These are phyloP conservation scores for Ceriops tagal DNA, from an alignment of 345 rosid species.

Conservation along the genomic window DNA sequence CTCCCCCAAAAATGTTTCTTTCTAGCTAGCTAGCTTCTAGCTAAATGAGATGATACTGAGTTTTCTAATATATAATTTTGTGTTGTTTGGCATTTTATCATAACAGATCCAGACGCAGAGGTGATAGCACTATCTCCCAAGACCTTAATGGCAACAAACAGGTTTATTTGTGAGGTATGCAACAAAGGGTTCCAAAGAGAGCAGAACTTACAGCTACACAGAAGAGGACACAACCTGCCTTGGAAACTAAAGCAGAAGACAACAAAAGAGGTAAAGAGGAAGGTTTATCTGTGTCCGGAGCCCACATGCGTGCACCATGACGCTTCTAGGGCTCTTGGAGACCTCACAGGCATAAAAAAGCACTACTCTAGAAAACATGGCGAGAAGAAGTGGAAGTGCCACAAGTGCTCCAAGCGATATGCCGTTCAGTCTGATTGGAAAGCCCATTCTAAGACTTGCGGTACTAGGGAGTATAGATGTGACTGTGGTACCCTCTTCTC, in stretches of 20 bases:
- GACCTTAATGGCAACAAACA: constrained; percentile 30
- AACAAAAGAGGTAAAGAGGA: constrained; percentile 25
- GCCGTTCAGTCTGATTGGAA: constrained; percentile 31
- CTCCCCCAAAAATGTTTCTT: neutral
- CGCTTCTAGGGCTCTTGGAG: constrained; percentile 27
- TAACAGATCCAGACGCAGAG: constrained; percentile 30
- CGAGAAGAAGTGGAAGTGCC: constrained; percentile 30
- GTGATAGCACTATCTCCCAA: constrained; percentile 29
- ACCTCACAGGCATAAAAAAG: constrained; percentile 26
- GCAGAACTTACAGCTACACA: constrained; percentile 24
- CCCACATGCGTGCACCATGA: constrained; percentile 27
- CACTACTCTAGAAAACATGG: constrained; percentile 26
- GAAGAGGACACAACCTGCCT: constrained; percentile 30
- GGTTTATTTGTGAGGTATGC: constrained; percentile 31
- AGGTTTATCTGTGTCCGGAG: constrained; percentile 26
- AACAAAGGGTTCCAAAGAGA: constrained; percentile 29
- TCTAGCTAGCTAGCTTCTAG: neutral
- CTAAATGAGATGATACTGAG: neutral
- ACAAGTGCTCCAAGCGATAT: constrained; percentile 21
- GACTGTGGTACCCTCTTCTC: constrained; percentile 26
- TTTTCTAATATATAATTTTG: constrained; percentile 7
- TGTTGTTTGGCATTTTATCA: constrained; percentile 12
- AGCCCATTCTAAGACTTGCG: constrained; percentile 25
- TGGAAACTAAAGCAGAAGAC: constrained; percentile 30
- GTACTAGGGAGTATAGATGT: constrained; percentile 20